Conservation (phyloP, 1,284 basidiomycete species). For the Mycena citricolor region DNA sequence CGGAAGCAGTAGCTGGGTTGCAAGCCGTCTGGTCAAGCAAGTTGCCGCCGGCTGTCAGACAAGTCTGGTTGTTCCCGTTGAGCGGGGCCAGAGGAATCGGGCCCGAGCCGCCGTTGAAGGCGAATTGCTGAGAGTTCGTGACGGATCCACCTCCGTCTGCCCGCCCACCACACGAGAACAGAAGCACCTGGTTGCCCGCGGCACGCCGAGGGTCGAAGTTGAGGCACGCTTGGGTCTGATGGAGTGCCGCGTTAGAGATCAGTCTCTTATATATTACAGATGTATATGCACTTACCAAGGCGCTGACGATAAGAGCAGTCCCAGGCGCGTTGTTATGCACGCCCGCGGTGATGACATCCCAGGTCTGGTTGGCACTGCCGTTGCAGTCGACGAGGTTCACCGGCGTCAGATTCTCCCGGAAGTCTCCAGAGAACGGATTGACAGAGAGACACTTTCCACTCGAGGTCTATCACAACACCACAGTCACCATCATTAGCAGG, state of each 20-base stretch:
- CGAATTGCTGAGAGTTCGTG: constrained; percentile 20
- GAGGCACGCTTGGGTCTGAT: constrained; percentile 17
- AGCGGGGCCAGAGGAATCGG: constrained; percentile 8
- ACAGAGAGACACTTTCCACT: constrained; percentile 25
- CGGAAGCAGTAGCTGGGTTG: constrained; percentile 1
- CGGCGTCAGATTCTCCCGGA: constrained; percentile 27
- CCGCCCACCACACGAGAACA: constrained; percentile 21
- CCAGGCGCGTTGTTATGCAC: constrained; percentile 12
- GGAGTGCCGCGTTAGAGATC: not conserved
- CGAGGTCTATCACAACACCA: constrained; percentile 19
- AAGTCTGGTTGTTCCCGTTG: constrained; percentile 15
- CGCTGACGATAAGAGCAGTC: constrained; percentile 15
- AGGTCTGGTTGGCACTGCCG: constrained; percentile 25
- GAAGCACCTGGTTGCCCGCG: constrained; percentile 18
- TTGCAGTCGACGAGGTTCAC: constrained; percentile 22
- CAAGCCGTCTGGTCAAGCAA: constrained; percentile 9
- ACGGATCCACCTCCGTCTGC: constrained; percentile 14
- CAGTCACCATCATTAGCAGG: not conserved
- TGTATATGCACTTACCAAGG: constrained; percentile 14
- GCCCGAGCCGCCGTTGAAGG: constrained; percentile 3
- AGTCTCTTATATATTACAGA: too few relatives aligned
- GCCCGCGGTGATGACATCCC: constrained; percentile 23
- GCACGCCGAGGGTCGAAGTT: constrained; percentile 20
- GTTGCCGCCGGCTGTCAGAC: constrained; percentile 13
- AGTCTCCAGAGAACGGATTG: constrained; percentile 25